Evolutionary conservation across 768 basidiomycete species (phyloP).

Genomic region (Gelatoporia subvermispora): DNA sequence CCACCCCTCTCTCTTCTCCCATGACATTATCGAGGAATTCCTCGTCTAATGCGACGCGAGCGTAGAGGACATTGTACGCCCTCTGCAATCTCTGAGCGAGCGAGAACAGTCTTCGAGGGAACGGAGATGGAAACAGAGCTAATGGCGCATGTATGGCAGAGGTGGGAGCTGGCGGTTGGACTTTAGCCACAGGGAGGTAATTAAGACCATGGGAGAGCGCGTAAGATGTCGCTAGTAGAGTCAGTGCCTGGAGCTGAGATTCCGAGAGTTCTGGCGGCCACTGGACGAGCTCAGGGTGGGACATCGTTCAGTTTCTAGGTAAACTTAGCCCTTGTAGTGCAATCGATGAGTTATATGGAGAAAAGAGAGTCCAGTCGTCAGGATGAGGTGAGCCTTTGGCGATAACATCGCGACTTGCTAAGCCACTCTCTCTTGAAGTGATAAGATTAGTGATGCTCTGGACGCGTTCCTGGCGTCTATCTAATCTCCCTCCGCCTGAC

Average conservation of each 20-base stretch:
- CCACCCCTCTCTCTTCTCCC: constrained; percentile 73
- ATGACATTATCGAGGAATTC: constrained; percentile 80
- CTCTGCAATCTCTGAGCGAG: constrained; percentile 64
- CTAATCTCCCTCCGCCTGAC: no score
- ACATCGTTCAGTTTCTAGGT: no score
- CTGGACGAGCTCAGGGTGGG: constrained; percentile 8
- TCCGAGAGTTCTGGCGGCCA: constrained; percentile 77
- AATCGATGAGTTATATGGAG: no score
- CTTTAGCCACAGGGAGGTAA: constrained; percentile 60
- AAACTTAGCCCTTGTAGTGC: no score
- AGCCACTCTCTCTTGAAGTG: no score
- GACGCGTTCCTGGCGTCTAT: no score
- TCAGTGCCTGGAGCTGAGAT: constrained; percentile 53
- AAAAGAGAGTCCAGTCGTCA: no score
- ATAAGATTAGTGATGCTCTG: no score
- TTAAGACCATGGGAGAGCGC: constrained; percentile 81
- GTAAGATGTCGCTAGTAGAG: constrained; percentile 69
- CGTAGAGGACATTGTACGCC: constrained; percentile 81
- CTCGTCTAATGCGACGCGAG: constrained; percentile 73
- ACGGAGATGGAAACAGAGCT: constrained; percentile 81
- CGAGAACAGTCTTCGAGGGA: constrained; percentile 69
- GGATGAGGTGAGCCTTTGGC: no score
- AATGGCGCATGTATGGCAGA: constrained; percentile 90
- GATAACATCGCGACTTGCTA: no score
- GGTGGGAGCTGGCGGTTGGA: constrained; percentile 48